Conservation (phyloP, 805 yeast genomes). For the Saturnispora dispora region DNA sequence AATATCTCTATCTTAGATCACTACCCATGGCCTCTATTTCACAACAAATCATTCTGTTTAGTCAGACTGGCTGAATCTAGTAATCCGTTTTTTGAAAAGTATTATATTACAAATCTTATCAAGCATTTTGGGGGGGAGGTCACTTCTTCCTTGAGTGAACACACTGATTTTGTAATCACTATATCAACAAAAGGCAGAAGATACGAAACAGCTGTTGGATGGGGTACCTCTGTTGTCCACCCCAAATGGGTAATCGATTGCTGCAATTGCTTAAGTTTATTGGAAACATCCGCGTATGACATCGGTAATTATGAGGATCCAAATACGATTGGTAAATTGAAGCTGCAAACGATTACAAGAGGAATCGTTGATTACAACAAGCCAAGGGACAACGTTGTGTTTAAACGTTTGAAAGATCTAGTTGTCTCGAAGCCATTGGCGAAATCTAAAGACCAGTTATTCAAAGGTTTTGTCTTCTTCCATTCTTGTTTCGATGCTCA, state of each 20-base stretch:
- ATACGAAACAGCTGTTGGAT: slow-evolving; percentile 42
- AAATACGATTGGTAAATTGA: slow-evolving; percentile 16
- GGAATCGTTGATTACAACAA: slow-evolving; percentile 9
- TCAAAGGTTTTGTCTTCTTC: slow-evolving; percentile 35
- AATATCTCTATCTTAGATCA: slow-evolving; percentile 13
- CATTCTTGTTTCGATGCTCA: slow-evolving; percentile 23
- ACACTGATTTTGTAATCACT: slow-evolving; percentile 39
- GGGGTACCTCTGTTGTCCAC: slow-evolving; percentile 44
- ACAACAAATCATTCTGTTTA: slow-evolving; percentile 36
- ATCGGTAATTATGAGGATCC: slow-evolving; percentile 16
- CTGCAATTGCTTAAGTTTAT: slow-evolving; percentile 34
- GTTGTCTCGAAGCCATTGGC: not conserved
- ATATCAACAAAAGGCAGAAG: slow-evolving; percentile 43
- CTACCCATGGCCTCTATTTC: slow-evolving; percentile 33
- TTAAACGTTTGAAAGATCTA: not conserved
- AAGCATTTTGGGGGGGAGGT: slow-evolving; percentile 40
- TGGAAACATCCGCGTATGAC: slow-evolving; percentile 34
- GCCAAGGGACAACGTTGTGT: slow-evolving; percentile 4
- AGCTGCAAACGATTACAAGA: slow-evolving; percentile 25
- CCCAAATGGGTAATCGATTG: slow-evolving; percentile 44
- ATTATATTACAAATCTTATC: slow-evolving; percentile 29
- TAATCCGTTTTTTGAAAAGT: slow-evolving; percentile 21
- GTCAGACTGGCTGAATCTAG: slow-evolving; percentile 28
- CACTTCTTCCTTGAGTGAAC: slow-evolving; percentile 40
- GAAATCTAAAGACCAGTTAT: slow-evolving; percentile 21